Evolutionary conservation across 139 green algal genomes (phyloP).

Genomic region (Limnomonas spitsbergensis): DNA sequence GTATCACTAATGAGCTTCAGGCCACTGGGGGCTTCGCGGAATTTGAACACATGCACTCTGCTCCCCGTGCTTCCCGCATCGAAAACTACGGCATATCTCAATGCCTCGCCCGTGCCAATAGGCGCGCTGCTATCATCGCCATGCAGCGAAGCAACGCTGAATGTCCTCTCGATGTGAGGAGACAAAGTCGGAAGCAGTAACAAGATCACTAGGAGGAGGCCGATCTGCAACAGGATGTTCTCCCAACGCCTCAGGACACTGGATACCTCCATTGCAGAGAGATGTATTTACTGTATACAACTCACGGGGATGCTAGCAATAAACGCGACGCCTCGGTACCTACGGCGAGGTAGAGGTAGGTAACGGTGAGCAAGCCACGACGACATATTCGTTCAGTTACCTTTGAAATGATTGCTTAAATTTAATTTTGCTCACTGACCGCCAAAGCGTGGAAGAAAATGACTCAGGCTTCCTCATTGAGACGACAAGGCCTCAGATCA

Average conservation of each 20-base stretch:
- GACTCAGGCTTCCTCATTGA: conserved; percentile 41
- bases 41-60: conserved; percentile 93
- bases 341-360: too few relatives aligned
- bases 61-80: conserved; percentile 94
- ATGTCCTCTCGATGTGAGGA: conserved; percentile 13
- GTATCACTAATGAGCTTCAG: conserved; percentile 78
- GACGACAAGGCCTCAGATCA: conserved; percentile 33
- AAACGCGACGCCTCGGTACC: conserved; percentile 59
- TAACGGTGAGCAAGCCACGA: too few relatives aligned
- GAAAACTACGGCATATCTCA: conserved; percentile 84
- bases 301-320: conserved; percentile 59
- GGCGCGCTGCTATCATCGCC: not conserved
- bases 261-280: not conserved
- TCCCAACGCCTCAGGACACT: not conserved
- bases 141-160: conserved; percentile 30
- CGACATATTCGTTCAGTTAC: too few relatives aligned
- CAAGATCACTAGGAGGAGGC: conserved; percentile 66
- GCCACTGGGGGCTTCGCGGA: conserved; percentile 40
- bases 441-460: conserved; percentile 37
- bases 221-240: conserved; percentile 5
- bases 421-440: conserved; percentile 29
- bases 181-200: conserved; percentile 46
- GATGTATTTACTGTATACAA: not conserved
- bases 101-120: too few relatives aligned
- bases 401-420: conserved; percentile 5